Conservation (phyloP, 1,284 basidiomycete genomes). For the Testicularia cyperi region DNA sequence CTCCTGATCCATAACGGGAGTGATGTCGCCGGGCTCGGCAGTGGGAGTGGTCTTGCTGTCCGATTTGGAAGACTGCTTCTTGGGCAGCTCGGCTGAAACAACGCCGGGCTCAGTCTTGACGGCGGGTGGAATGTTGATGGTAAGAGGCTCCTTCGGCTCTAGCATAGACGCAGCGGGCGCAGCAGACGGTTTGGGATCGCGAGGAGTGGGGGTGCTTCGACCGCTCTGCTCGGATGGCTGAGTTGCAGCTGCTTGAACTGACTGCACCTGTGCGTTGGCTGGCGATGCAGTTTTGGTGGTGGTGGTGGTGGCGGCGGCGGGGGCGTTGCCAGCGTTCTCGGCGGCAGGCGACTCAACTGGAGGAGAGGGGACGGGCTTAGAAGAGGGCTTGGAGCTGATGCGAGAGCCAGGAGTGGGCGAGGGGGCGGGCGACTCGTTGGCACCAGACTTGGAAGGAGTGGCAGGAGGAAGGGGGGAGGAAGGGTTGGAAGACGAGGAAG, state of each 20-base stretch:
- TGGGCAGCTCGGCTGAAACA: slow-evolving; percentile 33
- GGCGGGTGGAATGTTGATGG: slow-evolving; percentile 31
- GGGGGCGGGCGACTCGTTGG: slow-evolving; percentile 2
- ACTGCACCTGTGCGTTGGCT: slow-evolving; percentile 2
- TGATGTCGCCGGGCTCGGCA: slow-evolving; percentile 10
- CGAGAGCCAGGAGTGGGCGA: slow-evolving; percentile 4
- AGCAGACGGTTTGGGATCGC: not conserved
- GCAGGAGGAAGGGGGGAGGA: slow-evolving; percentile 19
- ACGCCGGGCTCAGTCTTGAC: no score
- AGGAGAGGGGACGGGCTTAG: slow-evolving; percentile 4
- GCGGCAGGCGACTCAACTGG: no score
- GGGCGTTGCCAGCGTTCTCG: no score
- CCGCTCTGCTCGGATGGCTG: slow-evolving; percentile 4
- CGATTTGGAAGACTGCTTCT: slow-evolving; percentile 34
- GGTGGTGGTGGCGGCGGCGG: slow-evolving; percentile 22
- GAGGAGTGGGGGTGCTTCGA: slow-evolving; percentile 2
- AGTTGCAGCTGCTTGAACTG: slow-evolving; percentile 3
- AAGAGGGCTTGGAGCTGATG: slow-evolving; percentile 5
- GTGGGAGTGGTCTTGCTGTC: not conserved
- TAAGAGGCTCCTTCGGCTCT: slow-evolving; percentile 18
- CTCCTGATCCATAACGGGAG: slow-evolving; percentile 9
- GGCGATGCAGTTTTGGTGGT: slow-evolving; percentile 5
- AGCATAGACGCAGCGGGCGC: slow-evolving; percentile 7
- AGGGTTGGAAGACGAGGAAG: slow-evolving; percentile 3
- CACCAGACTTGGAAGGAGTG: slow-evolving; percentile 17